These are phyloP conservation scores for Globisporangium cederbergense DNA, from an alignment of 352 stramenopile species.

Conservation along the genomic window DNA sequence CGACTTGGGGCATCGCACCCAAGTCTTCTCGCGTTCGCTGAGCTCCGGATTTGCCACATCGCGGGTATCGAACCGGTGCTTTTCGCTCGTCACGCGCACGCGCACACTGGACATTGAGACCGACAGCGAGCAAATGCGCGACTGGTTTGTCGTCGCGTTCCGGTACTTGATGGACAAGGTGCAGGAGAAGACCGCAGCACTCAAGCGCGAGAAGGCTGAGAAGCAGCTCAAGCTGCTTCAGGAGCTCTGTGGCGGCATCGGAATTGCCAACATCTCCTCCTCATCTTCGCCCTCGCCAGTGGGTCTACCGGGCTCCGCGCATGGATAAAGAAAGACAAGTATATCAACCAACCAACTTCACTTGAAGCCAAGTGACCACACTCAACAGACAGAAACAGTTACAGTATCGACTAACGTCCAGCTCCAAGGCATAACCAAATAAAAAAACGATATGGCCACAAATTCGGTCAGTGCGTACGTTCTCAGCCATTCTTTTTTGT, in stretches of 20 bases:
- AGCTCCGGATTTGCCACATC: slow-evolving; percentile 26
- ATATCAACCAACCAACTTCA: neutral
- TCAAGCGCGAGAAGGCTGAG: slow-evolving; percentile 76
- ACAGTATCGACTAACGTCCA: neutral
- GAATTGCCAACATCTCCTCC: slow-evolving; percentile 5
- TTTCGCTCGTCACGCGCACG: slow-evolving; percentile 62
- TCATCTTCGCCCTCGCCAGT: neutral
- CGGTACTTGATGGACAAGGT: slow-evolving; percentile 84
- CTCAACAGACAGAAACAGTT: no score
- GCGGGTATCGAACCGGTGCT: slow-evolving; percentile 39
- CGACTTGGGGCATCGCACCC: slow-evolving; percentile 52
- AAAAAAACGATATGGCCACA: neutral
- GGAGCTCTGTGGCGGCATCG: slow-evolving; percentile 49
- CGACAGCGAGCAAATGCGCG: slow-evolving; percentile 61
- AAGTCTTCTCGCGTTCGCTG: slow-evolving; percentile 58
- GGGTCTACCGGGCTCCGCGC: neutral
- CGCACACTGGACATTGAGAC: slow-evolving; percentile 79
- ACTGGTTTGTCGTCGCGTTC: slow-evolving; percentile 88
- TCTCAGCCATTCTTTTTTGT: neutral
- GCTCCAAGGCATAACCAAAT: neutral
- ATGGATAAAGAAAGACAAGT: slow-evolving; percentile 14
- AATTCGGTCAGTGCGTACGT: neutral
- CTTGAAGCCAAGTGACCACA: neutral
- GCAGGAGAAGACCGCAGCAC: slow-evolving; percentile 72
- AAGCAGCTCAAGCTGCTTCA: slow-evolving; percentile 74